Conservation (phyloP, 2,329 filamentous ascomycete genomes). For the Arthrinium puccinioides region DNA sequence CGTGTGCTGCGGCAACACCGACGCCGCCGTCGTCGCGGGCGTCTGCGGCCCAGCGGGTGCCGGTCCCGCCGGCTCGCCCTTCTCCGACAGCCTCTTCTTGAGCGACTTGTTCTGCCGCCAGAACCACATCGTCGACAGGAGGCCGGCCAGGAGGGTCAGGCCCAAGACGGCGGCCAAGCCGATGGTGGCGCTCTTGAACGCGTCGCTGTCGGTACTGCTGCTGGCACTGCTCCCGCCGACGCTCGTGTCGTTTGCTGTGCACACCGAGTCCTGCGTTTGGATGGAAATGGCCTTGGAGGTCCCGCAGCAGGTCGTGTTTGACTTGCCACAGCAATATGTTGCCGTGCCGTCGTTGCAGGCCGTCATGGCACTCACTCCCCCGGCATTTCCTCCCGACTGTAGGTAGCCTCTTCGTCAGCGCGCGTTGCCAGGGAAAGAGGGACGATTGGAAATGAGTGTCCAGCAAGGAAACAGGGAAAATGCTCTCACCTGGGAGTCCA, state of each 20-base stretch:
- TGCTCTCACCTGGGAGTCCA: conserved; percentile 9
- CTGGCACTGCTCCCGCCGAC: background rate
- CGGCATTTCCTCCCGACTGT: conserved; percentile 17
- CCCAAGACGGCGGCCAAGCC: conserved; percentile 15
- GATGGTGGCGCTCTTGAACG: conserved; percentile 17
- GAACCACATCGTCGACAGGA: conserved; percentile 11
- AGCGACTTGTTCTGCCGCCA: conserved; percentile 13
- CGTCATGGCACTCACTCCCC: conserved; percentile 16
- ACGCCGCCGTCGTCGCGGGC: background rate
- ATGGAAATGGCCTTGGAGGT: conserved; percentile 14
- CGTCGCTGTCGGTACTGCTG: background rate
- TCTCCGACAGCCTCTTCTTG: conserved; percentile 8
- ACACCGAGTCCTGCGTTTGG: conserved; percentile 13
- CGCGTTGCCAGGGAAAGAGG: background rate
- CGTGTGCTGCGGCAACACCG: background rate
- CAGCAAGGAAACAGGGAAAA: too few relatives aligned
- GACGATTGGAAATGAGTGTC: too few relatives aligned
- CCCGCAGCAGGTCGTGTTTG: conserved; percentile 22
- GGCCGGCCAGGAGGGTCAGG: conserved; percentile 9
- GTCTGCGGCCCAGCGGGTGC: background rate
- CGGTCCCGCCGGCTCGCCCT: conserved; percentile 1
- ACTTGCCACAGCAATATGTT: conserved; percentile 23
- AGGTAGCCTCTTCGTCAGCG: background rate
- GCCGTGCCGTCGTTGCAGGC: conserved; percentile 17
- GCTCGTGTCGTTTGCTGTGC: conserved; percentile 18